Evolutionary conservation across 331 rosid genomes (phyloP), one percentile per base, ranked within the genome.

Genomic region (Malus hybrid): DNA sequence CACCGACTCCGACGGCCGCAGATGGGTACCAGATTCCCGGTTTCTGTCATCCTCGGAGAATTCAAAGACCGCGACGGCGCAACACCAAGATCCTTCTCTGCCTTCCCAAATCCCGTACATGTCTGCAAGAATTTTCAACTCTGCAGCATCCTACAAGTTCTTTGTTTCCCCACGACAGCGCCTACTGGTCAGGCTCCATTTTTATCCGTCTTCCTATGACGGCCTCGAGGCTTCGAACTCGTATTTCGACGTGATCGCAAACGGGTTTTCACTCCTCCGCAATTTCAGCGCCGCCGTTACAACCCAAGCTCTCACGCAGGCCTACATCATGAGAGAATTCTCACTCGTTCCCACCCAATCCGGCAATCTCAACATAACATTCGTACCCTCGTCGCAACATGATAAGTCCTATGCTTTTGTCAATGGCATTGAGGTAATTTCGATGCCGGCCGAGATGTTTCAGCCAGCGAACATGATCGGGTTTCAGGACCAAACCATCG

Each of bases 21-120:
- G 67, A 26, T 86, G 88, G 90, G 66, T 58, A 4, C 72, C 86
- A 12, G 90, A 86, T 84, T 77, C 74, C 48, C 61, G 60, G 39
- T 79, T 63, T 18, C 32, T 84, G 3, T 19, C 55, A 4, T 33
- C 86, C 50, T 56, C 79, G 18, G 15, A 46, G 16, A 68, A 78
- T 14, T 50, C 87, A 5, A 42, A 24, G 11, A 68, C 39, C 1
- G 77, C 76, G 12, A 71, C 58, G 53, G 86, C 88, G 18, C 71
- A 73, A 64, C 33, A 60, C 66, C 83, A 77, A 82, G 90, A 82
- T 44, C 90, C 90, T 70, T 81, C 86, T 55, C 77, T 86, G 39
- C 90, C 88, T 63, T 86, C 90, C 20, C 77, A 62, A 68, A 63
- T 63, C 10, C 90, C 90, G 15, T 81, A 84, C 78, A 75, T 83